Percentiles rank a stretch among this genome's conserved stretches.
phyloP scores from a whole-genome alignment of 2,329 filamentous ascomycete species.

The Arthroderma uncinatum region DNA sequence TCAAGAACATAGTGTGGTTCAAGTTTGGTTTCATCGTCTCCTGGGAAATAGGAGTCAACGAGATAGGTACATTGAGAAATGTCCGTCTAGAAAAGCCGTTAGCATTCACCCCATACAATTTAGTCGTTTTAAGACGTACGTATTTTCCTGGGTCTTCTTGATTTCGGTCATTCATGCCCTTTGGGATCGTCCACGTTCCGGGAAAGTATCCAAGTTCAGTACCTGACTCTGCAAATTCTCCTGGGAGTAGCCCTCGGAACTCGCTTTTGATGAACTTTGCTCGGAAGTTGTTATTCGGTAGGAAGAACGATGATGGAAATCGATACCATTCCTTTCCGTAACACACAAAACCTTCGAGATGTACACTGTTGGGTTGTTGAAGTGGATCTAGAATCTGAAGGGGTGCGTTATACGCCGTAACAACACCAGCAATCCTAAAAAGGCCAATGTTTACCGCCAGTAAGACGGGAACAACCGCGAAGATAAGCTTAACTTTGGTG shows the following conservation, averaged over 20 bases:
- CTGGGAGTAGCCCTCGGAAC: slow-evolving; percentile 78
- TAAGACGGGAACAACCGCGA: slow-evolving; percentile 51
- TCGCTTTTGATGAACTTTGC: slow-evolving; percentile 87
- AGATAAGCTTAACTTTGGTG: slow-evolving; percentile 57
- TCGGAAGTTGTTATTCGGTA: slow-evolving; percentile 68
- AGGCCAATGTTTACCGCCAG: slow-evolving; percentile 55
- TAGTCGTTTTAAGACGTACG: slow-evolving; percentile 30
- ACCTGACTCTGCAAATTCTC: slow-evolving; percentile 70
- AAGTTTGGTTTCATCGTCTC: slow-evolving; percentile 46
- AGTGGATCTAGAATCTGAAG: slow-evolving; percentile 48
- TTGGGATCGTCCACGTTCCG: slow-evolving; percentile 71
- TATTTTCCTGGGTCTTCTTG: slow-evolving; percentile 81
- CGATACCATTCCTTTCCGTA: slow-evolving; percentile 98
- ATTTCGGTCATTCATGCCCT: slow-evolving; percentile 87
- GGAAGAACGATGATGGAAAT: slow-evolving; percentile 84
- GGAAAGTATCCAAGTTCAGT: slow-evolving; percentile 61
- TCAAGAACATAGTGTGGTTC: slow-evolving; percentile 77
- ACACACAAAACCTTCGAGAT: slow-evolving; percentile 61
- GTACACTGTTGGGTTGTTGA: slow-evolving; percentile 42
- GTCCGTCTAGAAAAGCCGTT: slow-evolving; percentile 43
- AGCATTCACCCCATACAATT: slow-evolving; percentile 14
- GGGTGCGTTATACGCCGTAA: slow-evolving; percentile 74
- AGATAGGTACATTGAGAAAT: slow-evolving; percentile 67
- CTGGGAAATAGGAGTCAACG: slow-evolving; percentile 73
- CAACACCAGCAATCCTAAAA: slow-evolving; percentile 62